A percentile compares a stretch with the other conserved stretches of the same genome.
These are phyloP conservation scores for Stephania cephalantha DNA, from an alignment of 164 flowering plant species.

Conservation along the genomic window DNA sequence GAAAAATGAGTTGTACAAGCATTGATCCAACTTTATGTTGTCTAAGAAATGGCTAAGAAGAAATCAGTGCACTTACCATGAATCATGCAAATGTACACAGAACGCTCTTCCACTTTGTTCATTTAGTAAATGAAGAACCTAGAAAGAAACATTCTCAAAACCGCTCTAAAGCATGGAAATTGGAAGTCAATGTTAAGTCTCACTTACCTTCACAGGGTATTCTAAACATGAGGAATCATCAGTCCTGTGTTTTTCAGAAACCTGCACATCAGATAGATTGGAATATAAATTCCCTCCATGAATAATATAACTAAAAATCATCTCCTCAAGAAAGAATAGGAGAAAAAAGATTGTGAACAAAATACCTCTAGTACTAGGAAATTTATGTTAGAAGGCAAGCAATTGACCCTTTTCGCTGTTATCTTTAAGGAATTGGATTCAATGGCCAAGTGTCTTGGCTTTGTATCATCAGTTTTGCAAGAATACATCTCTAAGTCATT, in stretches of 20 bases:
- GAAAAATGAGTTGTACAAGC: too few relatives aligned
- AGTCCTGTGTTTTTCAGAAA: slow-evolving; percentile 55
- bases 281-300: slow-evolving; percentile 4
- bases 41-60: not conserved
- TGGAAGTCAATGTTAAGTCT: not conserved
- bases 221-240: slow-evolving; percentile 31
- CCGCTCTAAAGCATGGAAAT: slow-evolving; percentile 1
- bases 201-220: slow-evolving; percentile 47
- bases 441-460: slow-evolving; percentile 6
- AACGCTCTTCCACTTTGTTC: slow-evolving; percentile 78
- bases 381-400: slow-evolving; percentile 19
- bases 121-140: slow-evolving; percentile 81
- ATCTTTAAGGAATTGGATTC: slow-evolving; percentile 19
- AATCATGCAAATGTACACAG: slow-evolving; percentile 62
- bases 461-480: slow-evolving; percentile 17
- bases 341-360: not conserved
- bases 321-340: slow-evolving; percentile 1
- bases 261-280: slow-evolving; percentile 38
- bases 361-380: slow-evolving; percentile 89
- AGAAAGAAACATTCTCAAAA: slow-evolving; percentile 14
- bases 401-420: slow-evolving; percentile 14
- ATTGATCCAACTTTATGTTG: too few relatives aligned
- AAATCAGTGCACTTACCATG: slow-evolving; percentile 48
- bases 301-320: not conserved
- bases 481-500: slow-evolving; percentile 15